A percentile compares a stretch with the other conserved stretches of the same genome.
These are phyloP conservation scores for Ceratocystiopsis sp. DNA, from an alignment of 2,329 filamentous ascomycete genomes.

Conservation along the genomic window DNA sequence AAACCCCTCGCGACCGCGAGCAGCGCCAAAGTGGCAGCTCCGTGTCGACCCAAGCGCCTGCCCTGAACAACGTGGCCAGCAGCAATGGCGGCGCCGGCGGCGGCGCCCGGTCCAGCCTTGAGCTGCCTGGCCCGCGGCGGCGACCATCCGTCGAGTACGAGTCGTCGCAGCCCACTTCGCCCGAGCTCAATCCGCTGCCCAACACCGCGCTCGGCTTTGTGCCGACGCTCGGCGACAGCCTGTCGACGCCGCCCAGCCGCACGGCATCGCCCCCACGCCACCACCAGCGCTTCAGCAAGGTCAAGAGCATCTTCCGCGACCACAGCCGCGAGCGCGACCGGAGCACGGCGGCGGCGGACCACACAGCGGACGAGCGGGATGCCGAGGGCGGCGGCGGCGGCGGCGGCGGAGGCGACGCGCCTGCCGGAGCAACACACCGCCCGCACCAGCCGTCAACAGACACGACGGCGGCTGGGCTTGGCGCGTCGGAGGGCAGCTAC, in stretches of 20 bases:
- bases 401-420: too few relatives aligned
- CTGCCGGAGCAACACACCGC: too few relatives aligned
- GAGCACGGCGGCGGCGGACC: not conserved
- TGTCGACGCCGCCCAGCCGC: constrained; percentile 47
- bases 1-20: too few relatives aligned
- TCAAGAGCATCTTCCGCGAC: constrained; percentile 39
- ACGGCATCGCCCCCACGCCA: constrained; percentile 46
- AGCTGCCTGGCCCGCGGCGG: constrained; percentile 24
- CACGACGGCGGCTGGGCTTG: too few relatives aligned
- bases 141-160: constrained; percentile 26
- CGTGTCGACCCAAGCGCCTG: too few relatives aligned
- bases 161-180: constrained; percentile 32
- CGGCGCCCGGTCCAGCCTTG: constrained; percentile 26
- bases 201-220: constrained; percentile 29
- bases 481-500: too few relatives aligned
- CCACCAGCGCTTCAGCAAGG: constrained; percentile 28
- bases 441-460: too few relatives aligned
- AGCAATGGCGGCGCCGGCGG: too few relatives aligned
- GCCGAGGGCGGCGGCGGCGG: not conserved
- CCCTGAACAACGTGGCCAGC: too few relatives aligned
- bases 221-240: constrained; percentile 42
- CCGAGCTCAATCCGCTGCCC: constrained; percentile 27
- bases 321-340: constrained; percentile 25
- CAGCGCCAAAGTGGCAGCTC: too few relatives aligned
- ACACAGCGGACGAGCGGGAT: not conserved